Percentiles rank a stretch among this genome's conserved stretches.
phyloP scores from a whole-genome alignment of 73 alveolate species.

The Paramecium tetraurelia region DNA sequence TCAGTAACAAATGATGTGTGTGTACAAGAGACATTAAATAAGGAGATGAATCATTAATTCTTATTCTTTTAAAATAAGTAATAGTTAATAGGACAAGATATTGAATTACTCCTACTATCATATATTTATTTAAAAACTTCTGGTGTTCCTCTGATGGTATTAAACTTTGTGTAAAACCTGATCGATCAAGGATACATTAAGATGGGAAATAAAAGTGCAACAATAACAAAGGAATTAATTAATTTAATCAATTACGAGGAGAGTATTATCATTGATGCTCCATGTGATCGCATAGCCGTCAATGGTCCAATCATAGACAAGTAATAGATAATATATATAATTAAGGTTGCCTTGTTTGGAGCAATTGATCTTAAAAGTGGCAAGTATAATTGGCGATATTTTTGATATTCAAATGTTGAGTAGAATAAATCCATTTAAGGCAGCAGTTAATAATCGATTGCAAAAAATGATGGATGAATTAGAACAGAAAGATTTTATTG shows the following conservation, averaged over 20 bases:
- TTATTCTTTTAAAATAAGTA: slow-evolving; percentile 14
- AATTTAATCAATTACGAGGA: slow-evolving; percentile 41
- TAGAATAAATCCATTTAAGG: slow-evolving; percentile 57
- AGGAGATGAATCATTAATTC: slow-evolving; percentile 46
- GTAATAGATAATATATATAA: neutral
- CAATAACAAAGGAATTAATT: slow-evolving; percentile 22
- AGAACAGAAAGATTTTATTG: slow-evolving; percentile 38
- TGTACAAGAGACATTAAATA: neutral
- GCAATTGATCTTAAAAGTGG: slow-evolving; percentile 31
- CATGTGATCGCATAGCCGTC: slow-evolving; percentile 2
- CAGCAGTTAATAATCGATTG: neutral
- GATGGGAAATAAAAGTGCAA: slow-evolving; percentile 41
- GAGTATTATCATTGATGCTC: slow-evolving; percentile 42
- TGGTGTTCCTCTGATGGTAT: slow-evolving; percentile 12
- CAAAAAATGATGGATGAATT: slow-evolving; percentile 13
- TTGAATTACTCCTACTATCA: neutral
- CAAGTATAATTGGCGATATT: slow-evolving; percentile 58
- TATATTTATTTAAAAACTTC: slow-evolving; percentile 2
- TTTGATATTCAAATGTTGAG: slow-evolving; percentile 45
- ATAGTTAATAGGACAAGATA: neutral
- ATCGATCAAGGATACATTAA: neutral
- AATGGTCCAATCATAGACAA: slow-evolving; percentile 60
- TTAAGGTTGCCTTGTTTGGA: slow-evolving; percentile 41
- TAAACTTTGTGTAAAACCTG: neutral
- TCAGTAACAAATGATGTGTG: neutral